A percentile compares a stretch with the other conserved stretches of the same genome.
phyloP scores from a whole-genome alignment of 2,329 filamentous ascomycete species.

The Cordyceps cicadae region DNA sequence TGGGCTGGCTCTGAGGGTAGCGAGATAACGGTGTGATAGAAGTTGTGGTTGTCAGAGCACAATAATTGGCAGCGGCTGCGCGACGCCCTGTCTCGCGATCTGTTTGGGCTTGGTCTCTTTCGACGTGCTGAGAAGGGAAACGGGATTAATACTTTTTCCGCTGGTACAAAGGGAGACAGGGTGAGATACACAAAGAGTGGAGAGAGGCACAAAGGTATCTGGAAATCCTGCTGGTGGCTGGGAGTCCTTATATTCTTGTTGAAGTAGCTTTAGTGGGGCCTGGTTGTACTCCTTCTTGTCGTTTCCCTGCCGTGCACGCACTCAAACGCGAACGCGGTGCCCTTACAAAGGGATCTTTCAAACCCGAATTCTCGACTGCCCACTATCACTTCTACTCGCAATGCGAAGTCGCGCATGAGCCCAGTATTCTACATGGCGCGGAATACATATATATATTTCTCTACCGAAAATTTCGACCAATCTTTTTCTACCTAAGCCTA shows the following conservation, averaged over 20 bases:
- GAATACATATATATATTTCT: not conserved
- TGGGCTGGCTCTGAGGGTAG: not conserved
- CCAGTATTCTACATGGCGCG: not conserved
- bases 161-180: slow-evolving; percentile 5
- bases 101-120: not conserved
- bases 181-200: not conserved
- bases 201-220: no score
- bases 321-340: slow-evolving; percentile 13
- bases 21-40: not conserved
- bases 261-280: not conserved
- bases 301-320: slow-evolving; percentile 2
- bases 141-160: slow-evolving; percentile 5
- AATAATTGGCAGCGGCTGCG: not conserved
- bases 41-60: not conserved
- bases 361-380: not conserved
- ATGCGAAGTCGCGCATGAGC: not conserved
- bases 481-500: not conserved
- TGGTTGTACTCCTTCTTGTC: not conserved
- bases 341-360: slow-evolving; percentile 4
- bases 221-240: not conserved
- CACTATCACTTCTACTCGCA: not conserved
- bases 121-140: not conserved
- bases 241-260: not conserved
- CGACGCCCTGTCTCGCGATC: not conserved
- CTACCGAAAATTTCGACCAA: not conserved